phyloP scores from a whole-genome alignment of 129 eudicot species.

The Calendula officinalis region DNA sequence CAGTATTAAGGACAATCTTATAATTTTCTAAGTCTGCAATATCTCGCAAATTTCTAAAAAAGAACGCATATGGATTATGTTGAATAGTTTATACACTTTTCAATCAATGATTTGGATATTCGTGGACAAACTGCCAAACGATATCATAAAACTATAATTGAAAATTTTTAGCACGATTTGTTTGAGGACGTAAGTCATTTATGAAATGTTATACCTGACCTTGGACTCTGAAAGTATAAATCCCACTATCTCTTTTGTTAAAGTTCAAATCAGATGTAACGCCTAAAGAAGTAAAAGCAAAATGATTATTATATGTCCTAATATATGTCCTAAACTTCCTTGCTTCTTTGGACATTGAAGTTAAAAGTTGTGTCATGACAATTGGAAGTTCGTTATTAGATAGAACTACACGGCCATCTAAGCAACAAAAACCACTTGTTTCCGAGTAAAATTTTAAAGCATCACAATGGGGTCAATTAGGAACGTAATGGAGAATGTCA shows the following conservation, averaged over 20 bases:
- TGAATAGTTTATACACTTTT: neutral
- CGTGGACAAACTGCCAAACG: neutral
- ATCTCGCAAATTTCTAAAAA: neutral
- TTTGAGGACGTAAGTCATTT: neutral
- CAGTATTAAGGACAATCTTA: neutral
- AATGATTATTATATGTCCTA: neutral
- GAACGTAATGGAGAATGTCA: neutral
- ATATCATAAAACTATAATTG: neutral
- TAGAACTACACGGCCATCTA: neutral
- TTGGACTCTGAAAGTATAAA: neutral
- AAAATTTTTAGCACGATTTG: neutral
- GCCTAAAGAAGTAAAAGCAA: slow-evolving; percentile 3
- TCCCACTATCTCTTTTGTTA: neutral
- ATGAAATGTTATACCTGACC: slow-evolving; percentile 7
- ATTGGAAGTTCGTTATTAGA: neutral
- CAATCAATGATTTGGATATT: neutral
- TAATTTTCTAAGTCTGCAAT: neutral
- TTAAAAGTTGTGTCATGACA: neutral
- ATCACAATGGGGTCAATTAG: neutral
- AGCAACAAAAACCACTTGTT: neutral
- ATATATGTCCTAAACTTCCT: neutral
- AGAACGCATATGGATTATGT: neutral
- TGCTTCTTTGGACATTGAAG: neutral
- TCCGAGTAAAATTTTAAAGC: neutral
- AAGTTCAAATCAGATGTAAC: neutral